Evolutionary conservation across 2,329 filamentous ascomycete species (phyloP).

Genomic region (Trichoderma asperellum): DNA sequence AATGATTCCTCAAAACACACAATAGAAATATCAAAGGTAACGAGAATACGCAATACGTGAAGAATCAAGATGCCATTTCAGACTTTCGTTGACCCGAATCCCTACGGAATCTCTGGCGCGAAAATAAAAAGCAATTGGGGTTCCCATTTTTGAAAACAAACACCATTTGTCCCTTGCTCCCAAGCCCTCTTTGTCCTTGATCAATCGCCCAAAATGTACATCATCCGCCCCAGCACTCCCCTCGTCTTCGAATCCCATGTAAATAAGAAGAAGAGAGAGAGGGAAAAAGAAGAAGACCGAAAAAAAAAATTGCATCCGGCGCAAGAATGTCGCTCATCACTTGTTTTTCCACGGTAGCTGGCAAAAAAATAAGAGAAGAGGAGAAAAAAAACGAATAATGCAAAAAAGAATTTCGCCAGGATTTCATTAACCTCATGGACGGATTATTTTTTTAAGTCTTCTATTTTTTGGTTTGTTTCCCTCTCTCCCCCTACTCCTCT

Average conservation of each 20-base stretch:
- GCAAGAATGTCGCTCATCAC: conserved; percentile 22
- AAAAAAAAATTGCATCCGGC: not conserved
- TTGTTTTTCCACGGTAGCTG: not conserved
- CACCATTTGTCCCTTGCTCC: conserved; percentile 44
- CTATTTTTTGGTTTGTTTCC: conserved; percentile 27
- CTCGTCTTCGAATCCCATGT: conserved; percentile 19
- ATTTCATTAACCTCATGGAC: conserved; percentile 27
- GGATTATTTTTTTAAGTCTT: conserved; percentile 20
- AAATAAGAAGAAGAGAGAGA: not conserved
- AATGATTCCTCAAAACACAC: not conserved
- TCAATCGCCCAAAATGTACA: conserved; percentile 30
- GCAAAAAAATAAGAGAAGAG: conserved; percentile 20
- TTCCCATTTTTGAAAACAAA: conserved; percentile 36
- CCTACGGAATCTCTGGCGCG: conserved; percentile 38
- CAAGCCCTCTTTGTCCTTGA: conserved; percentile 31
- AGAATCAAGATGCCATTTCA: conserved; percentile 45
- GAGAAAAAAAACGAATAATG: not conserved
- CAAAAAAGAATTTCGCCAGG: conserved; percentile 17
- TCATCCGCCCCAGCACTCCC: conserved; percentile 14
- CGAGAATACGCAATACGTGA: conserved; percentile 31
- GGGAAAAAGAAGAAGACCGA: not conserved
- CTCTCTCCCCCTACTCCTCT: conserved; percentile 26
- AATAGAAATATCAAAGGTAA: not conserved
- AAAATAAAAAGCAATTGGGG: conserved; percentile 35
- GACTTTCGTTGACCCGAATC: conserved; percentile 40